A percentile compares a stretch with the other conserved stretches of the same genome.
phyloP scores from a whole-genome alignment of 352 stramenopile species.

The Elongisporangium senticosum region DNA sequence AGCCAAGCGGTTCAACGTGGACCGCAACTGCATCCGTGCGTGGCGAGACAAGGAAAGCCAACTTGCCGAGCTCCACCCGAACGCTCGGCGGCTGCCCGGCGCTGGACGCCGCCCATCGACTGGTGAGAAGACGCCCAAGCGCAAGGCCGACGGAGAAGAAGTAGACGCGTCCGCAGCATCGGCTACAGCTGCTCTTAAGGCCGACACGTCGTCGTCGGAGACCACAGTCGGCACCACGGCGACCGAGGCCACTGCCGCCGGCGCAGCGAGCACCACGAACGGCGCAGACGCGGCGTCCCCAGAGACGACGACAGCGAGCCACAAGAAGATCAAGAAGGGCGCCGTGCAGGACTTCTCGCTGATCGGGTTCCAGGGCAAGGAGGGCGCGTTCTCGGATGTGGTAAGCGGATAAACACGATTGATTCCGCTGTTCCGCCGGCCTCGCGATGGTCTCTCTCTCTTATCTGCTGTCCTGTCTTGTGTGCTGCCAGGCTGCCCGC shows the following conservation, averaged over 20 bases:
- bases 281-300: background rate
- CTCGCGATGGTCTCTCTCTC: background rate
- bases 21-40: constrained; percentile 67
- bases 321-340: constrained; percentile 14
- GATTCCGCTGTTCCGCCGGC: background rate
- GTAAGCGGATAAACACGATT: background rate
- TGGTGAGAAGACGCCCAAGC: constrained; percentile 10
- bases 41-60: constrained; percentile 62
- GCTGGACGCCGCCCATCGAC: constrained; percentile 32
- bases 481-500: constrained; percentile 20
- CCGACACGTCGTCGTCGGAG: background rate
- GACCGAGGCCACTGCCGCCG: background rate
- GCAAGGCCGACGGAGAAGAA: constrained; percentile 15
- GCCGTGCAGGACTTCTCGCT: constrained; percentile 37
- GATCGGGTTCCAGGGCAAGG: constrained; percentile 65
- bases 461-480: background rate
- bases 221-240: background rate
- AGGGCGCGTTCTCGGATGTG: constrained; percentile 68
- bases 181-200: background rate
- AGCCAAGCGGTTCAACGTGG: constrained; percentile 57
- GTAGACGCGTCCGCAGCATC: background rate
- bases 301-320: background rate
- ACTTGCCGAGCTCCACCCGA: constrained; percentile 43
- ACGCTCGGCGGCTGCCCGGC: constrained; percentile 51
- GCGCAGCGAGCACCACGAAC: background rate